Evolutionary conservation across 2,329 filamentous ascomycete species (phyloP).

Genomic region (Fusarium penzigii): DNA sequence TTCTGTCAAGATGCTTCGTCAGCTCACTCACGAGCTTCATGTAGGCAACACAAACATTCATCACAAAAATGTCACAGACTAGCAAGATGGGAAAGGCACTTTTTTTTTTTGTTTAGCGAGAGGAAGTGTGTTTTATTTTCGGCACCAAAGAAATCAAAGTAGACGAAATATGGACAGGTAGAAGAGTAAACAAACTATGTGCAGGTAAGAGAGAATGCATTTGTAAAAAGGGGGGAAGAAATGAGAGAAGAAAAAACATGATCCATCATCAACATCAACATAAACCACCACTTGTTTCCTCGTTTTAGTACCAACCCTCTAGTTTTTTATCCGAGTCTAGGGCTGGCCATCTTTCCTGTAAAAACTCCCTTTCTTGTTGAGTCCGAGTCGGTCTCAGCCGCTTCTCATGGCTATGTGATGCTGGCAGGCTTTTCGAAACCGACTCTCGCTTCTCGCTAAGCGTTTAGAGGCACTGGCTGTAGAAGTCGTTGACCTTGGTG

Average conservation of each 20-base stretch:
- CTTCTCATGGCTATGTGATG: neutral
- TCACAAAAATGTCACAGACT: too few species aligned
- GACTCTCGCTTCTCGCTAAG: neutral
- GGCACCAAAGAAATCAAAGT: conserved; percentile 9
- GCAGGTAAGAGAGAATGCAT: neutral
- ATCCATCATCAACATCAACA: too few species aligned
- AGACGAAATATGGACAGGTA: neutral
- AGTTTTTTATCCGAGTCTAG: too few species aligned
- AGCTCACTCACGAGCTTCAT: too few species aligned
- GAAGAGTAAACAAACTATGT: neutral
- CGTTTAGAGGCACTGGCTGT: conserved; percentile 43
- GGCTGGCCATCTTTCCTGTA: too few species aligned
- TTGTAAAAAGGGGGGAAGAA: neutral
- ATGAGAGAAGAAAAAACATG: neutral
- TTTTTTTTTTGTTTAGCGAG: neutral
- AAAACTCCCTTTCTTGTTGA: neutral
- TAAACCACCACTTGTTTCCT: neutral
- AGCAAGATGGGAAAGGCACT: neutral
- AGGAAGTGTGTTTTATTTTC: conserved; percentile 11
- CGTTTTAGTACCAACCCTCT: neutral
- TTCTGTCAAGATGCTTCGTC: too few species aligned
- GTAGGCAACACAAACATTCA: too few species aligned
- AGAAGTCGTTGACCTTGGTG: conserved; percentile 40
- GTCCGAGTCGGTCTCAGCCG: neutral
- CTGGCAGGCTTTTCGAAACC: neutral